phyloP scores from a whole-genome alignment of 2,329 filamentous ascomycete species.

The Nectriaceae sp. region DNA sequence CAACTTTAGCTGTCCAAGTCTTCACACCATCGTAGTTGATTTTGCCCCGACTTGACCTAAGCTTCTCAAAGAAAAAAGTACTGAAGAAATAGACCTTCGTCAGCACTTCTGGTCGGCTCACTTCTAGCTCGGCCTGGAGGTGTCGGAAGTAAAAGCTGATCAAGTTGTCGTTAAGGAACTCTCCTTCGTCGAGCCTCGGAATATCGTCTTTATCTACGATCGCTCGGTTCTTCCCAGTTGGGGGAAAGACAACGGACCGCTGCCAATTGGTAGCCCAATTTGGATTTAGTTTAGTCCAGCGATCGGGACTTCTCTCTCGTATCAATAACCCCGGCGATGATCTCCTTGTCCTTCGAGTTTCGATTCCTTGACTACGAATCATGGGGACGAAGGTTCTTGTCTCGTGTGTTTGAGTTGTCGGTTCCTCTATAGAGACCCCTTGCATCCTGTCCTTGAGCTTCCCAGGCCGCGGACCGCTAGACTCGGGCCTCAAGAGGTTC shows the following conservation, averaged over 20 bases:
- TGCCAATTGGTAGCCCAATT: conserved; percentile 57
- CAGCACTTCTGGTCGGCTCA: conserved; percentile 54
- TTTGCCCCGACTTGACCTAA: conserved; percentile 62
- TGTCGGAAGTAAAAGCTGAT: conserved; percentile 85
- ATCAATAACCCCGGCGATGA: conserved; percentile 13
- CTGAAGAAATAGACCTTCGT: conserved; percentile 85
- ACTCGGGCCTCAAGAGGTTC: conserved; percentile 13
- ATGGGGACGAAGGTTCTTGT: conserved; percentile 1
- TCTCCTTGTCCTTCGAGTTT: conserved; percentile 28
- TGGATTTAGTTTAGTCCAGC: conserved; percentile 55
- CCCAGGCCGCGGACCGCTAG: conserved; percentile 3
- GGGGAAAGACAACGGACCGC: conserved; percentile 62
- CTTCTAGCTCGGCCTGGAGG: conserved; percentile 62
- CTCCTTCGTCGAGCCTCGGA: conserved; percentile 73
- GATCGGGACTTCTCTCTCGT: conserved; percentile 18
- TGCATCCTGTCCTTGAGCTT: conserved; percentile 32
- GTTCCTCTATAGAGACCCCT: not conserved
- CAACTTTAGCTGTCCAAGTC: conserved; percentile 83
- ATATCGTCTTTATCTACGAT: conserved; percentile 75
- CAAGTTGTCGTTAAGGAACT: conserved; percentile 91
- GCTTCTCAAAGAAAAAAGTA: conserved; percentile 83
- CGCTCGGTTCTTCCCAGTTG: conserved; percentile 59
- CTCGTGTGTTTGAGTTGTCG: conserved; percentile 2
- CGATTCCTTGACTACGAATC: conserved; percentile 14
- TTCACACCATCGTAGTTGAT: conserved; percentile 87